These are phyloP conservation scores for Boletus reticulatus DNA, from an alignment of 768 basidiomycete genomes.

Conservation along the genomic window DNA sequence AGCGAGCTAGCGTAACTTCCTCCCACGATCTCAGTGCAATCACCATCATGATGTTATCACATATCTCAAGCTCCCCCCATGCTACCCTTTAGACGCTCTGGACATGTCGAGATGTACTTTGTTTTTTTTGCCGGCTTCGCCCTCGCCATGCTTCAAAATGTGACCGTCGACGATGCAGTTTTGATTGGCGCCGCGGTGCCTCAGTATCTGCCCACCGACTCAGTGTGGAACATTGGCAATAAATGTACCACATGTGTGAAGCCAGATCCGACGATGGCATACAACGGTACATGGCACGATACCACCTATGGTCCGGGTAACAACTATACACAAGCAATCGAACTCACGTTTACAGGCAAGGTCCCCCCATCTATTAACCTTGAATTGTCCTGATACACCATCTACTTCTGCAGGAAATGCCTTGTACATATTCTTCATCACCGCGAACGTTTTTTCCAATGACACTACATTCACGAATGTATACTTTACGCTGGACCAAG, in stretches of 20 bases:
- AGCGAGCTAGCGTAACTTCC: no score
- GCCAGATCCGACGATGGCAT: neutral
- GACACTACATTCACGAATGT: neutral
- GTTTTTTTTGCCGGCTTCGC: neutral
- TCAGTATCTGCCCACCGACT: conserved; percentile 4
- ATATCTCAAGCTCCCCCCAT: no score
- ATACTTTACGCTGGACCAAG: conserved; percentile 7
- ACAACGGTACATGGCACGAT: conserved; percentile 21
- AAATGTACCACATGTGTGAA: conserved; percentile 1
- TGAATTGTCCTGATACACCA: no score
- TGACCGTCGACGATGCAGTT: conserved; percentile 17
- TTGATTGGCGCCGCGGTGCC: conserved; percentile 2
- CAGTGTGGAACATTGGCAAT: conserved; percentile 6
- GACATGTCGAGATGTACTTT: neutral
- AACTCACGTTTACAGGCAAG: conserved; percentile 13
- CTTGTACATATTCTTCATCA: conserved; percentile 20
- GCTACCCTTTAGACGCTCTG: neutral
- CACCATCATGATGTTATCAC: no score
- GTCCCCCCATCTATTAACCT: neutral
- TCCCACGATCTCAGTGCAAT: no score
- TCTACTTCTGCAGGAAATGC: conserved; percentile 13
- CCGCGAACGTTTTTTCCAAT: conserved; percentile 2
- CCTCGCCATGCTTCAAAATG: conserved; percentile 8
- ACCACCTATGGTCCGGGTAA: neutral
- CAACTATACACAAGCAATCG: neutral